Base-by-base conservation (phyloP, 169 alveolate genomes). In the Plasmodium falciparum region DNA sequence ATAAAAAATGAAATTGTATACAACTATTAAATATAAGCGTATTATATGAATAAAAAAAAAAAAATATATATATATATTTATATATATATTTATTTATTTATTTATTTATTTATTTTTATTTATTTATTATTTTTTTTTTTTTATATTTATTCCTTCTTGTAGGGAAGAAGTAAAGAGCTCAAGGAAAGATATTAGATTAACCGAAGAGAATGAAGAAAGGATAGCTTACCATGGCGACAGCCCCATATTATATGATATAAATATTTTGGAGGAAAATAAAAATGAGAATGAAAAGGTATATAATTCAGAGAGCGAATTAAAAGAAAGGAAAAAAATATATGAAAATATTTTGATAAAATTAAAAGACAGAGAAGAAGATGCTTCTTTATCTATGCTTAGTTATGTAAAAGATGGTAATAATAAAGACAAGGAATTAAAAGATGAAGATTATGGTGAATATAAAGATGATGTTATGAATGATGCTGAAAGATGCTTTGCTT, bases 221-320 rank as follows among this genome's bases (percentile, higher is more conserved):
- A 17, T 43, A 20, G 12, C 54, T 11, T 58, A 13, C 15, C 61
- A 75, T 5, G 63, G 89, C 29, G 52, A 61, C 12, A 75, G 76
- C 33, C 74, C 74, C 9, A 8, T 8, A n/a, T 54, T 63, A 15
- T n/a, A 63, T 26, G 26, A 50, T 6, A 15, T 50, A 2, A 74
- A 75, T 20, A 3, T 7, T 9, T 7, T 75, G n/a, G 74, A 50
- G 3, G 24, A 63, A 11, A 67, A 33, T n/a, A 58, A 49, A 8
- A 3, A 15, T 20, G 45, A 63, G 47, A 39, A 5, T 5, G 47
- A 39, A 39, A 39, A 5, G 20, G 50, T 75, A 9, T 75, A 63
- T 69, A 24, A 22, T n/a, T 29, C 89, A 33, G 76, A 75, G 0
- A 76, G 63, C 54, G 89, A 75, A 26, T 69, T 75, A 52, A 45